Conservation (phyloP, 2,329 filamentous ascomycete species). For the Ophiostoma ulmi region DNA sequence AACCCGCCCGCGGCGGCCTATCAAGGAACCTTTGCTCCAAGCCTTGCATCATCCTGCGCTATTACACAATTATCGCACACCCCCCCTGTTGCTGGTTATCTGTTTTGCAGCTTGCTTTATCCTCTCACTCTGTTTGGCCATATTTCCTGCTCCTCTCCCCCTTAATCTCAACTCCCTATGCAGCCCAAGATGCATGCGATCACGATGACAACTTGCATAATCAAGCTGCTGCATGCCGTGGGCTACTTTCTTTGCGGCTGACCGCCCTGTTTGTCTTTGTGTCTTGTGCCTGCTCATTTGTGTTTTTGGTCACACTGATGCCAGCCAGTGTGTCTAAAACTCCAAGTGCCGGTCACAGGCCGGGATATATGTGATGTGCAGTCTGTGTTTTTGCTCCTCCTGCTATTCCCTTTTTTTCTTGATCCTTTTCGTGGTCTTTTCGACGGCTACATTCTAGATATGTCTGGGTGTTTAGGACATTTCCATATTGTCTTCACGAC, state of each 20-base stretch:
- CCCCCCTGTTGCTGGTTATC: slow-evolving; percentile 1
- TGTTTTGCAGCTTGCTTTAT: neutral
- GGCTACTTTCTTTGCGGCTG: slow-evolving; percentile 13
- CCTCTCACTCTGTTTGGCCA: neutral
- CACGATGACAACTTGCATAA: slow-evolving; percentile 14
- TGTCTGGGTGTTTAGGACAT: neutral
- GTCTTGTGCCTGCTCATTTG: neutral
- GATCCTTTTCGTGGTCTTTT: neutral
- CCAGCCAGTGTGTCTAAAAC: slow-evolving; percentile 15
- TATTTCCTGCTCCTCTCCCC: neutral
- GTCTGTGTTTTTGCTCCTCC: neutral
- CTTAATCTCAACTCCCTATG: neutral
- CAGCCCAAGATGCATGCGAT: slow-evolving; percentile 13
- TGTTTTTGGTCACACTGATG: neutral
- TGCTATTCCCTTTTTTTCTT: too few relatives aligned
- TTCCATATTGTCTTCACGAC: neutral
- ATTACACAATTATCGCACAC: slow-evolving; percentile 13
- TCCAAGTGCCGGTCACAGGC: slow-evolving; percentile 24
- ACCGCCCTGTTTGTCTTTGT: slow-evolving; percentile 11
- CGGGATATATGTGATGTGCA: slow-evolving; percentile 6
- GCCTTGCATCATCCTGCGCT: slow-evolving; percentile 21
- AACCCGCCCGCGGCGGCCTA: slow-evolving; percentile 18
- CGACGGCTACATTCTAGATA: neutral
- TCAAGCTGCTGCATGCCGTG: neutral
- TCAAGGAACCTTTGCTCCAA: slow-evolving; percentile 15